These are phyloP conservation scores for Ophiognomonia clavigignenti-juglandacearum DNA, from an alignment of 2,329 filamentous ascomycete species.

Conservation along the genomic window DNA sequence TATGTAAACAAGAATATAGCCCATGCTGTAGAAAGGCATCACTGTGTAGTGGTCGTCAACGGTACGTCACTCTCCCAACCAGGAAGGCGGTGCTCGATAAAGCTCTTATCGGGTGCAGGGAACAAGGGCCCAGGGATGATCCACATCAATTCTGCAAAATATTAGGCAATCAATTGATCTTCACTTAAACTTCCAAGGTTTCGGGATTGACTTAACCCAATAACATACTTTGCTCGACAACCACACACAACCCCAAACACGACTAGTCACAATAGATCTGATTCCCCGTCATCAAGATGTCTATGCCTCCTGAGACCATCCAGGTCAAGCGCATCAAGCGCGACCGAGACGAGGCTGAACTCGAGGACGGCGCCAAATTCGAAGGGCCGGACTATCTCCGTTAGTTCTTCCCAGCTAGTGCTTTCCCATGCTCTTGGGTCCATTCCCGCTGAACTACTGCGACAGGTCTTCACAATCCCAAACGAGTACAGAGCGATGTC, in stretches of 20 bases:
- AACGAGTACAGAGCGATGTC: conserved; percentile 46
- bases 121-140: neutral
- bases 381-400: conserved; percentile 50
- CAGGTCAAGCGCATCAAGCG: conserved; percentile 47
- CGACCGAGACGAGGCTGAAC: conserved; percentile 21
- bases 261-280: neutral
- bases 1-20: too few species aligned
- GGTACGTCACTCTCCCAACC: neutral
- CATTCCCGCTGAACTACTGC: too few species aligned
- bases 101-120: neutral
- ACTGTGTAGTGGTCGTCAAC: neutral
- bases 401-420: conserved; percentile 27
- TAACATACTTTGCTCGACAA: too few species aligned
- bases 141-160: too few species aligned
- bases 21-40: neutral
- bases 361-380: conserved; percentile 17
- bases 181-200: too few species aligned
- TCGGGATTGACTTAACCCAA: too few species aligned
- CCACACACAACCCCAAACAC: neutral
- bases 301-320: conserved; percentile 53
- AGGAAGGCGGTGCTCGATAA: neutral
- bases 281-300: conserved; percentile 34
- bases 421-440: conserved; percentile 6
- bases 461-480: conserved; percentile 46
- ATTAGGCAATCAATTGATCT: too few species aligned